Conservation (phyloP, 371 early-diverging fungal species). For the Homolaphlyctis polyrhiza region DNA sequence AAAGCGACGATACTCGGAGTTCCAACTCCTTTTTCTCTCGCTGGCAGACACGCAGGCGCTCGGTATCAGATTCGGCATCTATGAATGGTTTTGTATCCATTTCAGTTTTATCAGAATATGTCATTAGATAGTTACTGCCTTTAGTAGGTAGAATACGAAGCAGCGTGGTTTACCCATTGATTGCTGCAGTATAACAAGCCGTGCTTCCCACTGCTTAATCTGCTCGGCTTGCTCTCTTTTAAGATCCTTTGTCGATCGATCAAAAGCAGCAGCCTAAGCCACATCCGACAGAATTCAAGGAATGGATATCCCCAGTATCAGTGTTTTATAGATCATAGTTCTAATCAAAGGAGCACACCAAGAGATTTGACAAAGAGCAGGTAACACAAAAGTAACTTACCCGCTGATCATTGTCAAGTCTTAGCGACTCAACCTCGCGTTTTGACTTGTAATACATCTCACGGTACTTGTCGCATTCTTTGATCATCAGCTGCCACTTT, state of each 20-base stretch:
- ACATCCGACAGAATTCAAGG: background rate
- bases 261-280: background rate
- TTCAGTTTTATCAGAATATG: no score
- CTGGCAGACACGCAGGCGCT: conserved; percentile 4
- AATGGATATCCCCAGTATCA: conserved; percentile 25
- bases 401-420: conserved; percentile 20
- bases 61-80: conserved; percentile 7
- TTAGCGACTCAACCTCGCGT: conserved; percentile 23
- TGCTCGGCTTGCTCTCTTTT: background rate
- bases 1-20: background rate
- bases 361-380: no score
- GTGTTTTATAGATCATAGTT: no score
- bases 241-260: background rate
- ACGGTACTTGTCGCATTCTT: conserved; percentile 27
- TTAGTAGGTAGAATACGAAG: background rate
- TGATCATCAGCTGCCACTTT: conserved; percentile 13
- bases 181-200: background rate
- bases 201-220: background rate
- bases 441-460: conserved; percentile 22
- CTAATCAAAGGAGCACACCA: no score
- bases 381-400: no score
- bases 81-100: background rate
- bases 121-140: no score
- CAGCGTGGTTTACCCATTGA: background rate
- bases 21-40: conserved; percentile 1